These are phyloP conservation scores for Mucor lusitanicus DNA, from an alignment of 371 early-diverging fungal species.

Conservation along the genomic window DNA sequence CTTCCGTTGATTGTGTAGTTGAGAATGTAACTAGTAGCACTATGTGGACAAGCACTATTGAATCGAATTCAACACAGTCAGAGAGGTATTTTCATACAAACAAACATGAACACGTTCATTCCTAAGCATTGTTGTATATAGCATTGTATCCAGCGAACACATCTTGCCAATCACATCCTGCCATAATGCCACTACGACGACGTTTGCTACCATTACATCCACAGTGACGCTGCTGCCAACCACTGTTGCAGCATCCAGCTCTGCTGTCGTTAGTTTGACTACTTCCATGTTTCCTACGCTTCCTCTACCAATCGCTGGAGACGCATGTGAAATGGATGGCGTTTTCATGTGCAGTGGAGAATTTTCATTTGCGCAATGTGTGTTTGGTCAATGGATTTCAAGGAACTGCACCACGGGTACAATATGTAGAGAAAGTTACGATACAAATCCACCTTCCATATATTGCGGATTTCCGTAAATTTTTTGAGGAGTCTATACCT, in stretches of 20 bases:
- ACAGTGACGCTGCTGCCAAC: not conserved
- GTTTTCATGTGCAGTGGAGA: conserved; percentile 7
- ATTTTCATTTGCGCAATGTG: conserved; percentile 22
- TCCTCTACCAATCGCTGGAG: not conserved
- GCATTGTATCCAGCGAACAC: not conserved
- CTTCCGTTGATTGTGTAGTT: not conserved
- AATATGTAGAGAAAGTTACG: conserved; percentile 16
- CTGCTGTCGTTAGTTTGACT: not conserved
- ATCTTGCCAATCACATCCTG: not conserved
- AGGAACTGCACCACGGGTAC: conserved; percentile 11
- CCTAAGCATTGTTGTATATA: not conserved
- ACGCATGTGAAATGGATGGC: not conserved
- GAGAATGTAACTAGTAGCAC: not conserved
- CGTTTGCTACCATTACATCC: not conserved
- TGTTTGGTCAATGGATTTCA: conserved; percentile 8
- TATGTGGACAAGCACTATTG: not conserved
- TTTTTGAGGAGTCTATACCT: not conserved
- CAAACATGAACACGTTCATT: not conserved
- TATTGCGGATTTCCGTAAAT: conserved; percentile 22
- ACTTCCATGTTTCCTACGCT: not conserved
- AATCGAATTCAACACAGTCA: not conserved
- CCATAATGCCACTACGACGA: not conserved
- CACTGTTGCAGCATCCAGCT: not conserved
- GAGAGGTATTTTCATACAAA: not conserved
- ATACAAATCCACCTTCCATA: conserved; percentile 8